phyloP scores from a whole-genome alignment of 805 yeast genomes.

The Starmerella etchellsii region DNA sequence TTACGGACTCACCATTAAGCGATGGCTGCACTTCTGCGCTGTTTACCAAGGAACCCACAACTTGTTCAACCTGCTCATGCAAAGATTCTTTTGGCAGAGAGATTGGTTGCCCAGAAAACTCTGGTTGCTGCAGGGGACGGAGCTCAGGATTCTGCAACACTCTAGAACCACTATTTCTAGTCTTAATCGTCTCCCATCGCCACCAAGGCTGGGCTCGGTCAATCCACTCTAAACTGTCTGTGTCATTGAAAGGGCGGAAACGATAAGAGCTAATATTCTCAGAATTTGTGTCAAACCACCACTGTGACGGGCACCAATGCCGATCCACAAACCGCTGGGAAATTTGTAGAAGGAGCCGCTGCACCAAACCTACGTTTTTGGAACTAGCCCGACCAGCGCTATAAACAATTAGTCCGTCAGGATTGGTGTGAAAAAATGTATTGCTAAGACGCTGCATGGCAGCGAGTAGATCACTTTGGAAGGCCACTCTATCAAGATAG shows the following conservation, averaged over 20 bases:
- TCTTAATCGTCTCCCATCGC: constrained; percentile 19
- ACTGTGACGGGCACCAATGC: constrained; percentile 11
- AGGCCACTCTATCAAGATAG: not conserved
- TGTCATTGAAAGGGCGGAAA: constrained; percentile 17
- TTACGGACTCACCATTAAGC: not conserved
- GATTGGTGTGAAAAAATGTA: constrained; percentile 17
- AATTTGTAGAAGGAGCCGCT: constrained; percentile 15
- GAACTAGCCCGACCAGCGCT: constrained; percentile 11
- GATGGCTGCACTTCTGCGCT: not conserved
- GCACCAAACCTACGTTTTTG: constrained; percentile 16
- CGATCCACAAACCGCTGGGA: constrained; percentile 1
- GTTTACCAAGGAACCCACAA: not conserved
- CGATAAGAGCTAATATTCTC: constrained; percentile 3
- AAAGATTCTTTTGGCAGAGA: not conserved
- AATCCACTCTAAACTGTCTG: constrained; percentile 23
- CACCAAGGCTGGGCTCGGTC: constrained; percentile 20
- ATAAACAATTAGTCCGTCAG: constrained; percentile 11
- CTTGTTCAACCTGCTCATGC: not conserved
- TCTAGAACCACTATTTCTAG: not conserved
- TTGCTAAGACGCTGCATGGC: constrained; percentile 24
- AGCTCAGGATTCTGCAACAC: not conserved
- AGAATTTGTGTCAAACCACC: constrained; percentile 13
- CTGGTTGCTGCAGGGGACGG: not conserved
- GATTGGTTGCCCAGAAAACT: not conserved
- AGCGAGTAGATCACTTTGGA: constrained; percentile 1